phyloP scores from a whole-genome alignment of 768 basidiomycete genomes.

The Clavulina sp. region DNA sequence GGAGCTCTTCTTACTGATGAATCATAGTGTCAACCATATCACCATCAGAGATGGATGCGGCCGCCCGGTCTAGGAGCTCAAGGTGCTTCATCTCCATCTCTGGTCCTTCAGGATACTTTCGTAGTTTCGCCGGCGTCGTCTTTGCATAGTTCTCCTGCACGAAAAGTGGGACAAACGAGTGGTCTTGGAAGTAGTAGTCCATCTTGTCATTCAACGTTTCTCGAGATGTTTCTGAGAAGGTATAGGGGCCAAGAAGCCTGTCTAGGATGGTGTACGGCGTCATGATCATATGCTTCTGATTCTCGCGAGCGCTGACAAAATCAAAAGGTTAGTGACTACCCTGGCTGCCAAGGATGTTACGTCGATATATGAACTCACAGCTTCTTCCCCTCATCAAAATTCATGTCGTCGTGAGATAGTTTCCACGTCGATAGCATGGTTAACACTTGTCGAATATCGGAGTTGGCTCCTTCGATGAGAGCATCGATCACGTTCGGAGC shows the following conservation, averaged over 20 bases:
- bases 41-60: constrained; percentile 85
- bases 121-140: constrained; percentile 46
- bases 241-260: constrained; percentile 78
- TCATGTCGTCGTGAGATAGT: constrained; percentile 60
- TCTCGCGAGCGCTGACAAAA: constrained; percentile 53
- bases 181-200: constrained; percentile 93
- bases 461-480: constrained; percentile 72
- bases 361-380: constrained; percentile 36
- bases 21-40: constrained; percentile 88
- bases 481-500: constrained; percentile 84
- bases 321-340: not conserved
- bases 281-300: constrained; percentile 82
- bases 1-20: constrained; percentile 48
- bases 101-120: constrained; percentile 36
- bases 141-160: constrained; percentile 98
- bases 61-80: constrained; percentile 68
- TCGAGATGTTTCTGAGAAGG: constrained; percentile 66
- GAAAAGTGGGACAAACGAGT: constrained; percentile 84
- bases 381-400: constrained; percentile 81
- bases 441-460: constrained; percentile 91
- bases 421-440: constrained; percentile 99
- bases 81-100: constrained; percentile 55
- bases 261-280: constrained; percentile 86
- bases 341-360: not conserved
- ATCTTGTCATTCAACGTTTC: constrained; percentile 82